These are phyloP conservation scores for Cyberlindnera xishuangbannaensis DNA, from an alignment of 805 yeast genomes.

Conservation along the genomic window DNA sequence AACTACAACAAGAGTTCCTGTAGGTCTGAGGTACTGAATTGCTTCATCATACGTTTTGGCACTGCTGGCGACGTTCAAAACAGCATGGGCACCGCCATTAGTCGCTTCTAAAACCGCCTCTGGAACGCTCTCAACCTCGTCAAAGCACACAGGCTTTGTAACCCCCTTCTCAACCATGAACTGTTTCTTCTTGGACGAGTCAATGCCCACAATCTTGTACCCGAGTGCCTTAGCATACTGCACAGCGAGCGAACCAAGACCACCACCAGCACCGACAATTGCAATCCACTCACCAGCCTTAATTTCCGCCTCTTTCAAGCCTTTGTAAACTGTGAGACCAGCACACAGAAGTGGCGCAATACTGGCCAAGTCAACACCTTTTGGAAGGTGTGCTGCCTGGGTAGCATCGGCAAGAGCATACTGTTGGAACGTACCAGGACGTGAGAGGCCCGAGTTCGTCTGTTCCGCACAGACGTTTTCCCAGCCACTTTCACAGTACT, in stretches of 20 bases:
- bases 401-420: constrained; percentile 79
- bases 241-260: constrained; percentile 63
- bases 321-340: constrained; percentile 84
- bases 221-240: constrained; percentile 74
- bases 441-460: constrained; percentile 73
- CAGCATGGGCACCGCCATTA: constrained; percentile 65
- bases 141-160: constrained; percentile 50
- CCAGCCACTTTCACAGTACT: constrained; percentile 41
- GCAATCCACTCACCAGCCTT: constrained; percentile 65
- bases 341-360: constrained; percentile 81
- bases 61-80: constrained; percentile 58
- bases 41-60: constrained; percentile 53
- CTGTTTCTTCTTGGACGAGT: constrained; percentile 51
- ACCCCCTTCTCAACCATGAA: constrained; percentile 49
- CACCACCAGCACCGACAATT: constrained; percentile 70
- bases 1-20: constrained; percentile 61
- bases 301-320: constrained; percentile 65
- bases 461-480: constrained; percentile 62
- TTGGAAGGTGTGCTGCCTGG: constrained; percentile 72
- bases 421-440: constrained; percentile 82
- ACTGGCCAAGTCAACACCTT: constrained; percentile 60
- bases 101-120: constrained; percentile 22
- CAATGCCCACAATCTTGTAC: constrained; percentile 57
- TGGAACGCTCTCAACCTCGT: constrained; percentile 42
- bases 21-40: constrained; percentile 48